phyloP scores from a whole-genome alignment of 2,329 filamentous ascomycete genomes.

The Sporothrix humicola region DNA sequence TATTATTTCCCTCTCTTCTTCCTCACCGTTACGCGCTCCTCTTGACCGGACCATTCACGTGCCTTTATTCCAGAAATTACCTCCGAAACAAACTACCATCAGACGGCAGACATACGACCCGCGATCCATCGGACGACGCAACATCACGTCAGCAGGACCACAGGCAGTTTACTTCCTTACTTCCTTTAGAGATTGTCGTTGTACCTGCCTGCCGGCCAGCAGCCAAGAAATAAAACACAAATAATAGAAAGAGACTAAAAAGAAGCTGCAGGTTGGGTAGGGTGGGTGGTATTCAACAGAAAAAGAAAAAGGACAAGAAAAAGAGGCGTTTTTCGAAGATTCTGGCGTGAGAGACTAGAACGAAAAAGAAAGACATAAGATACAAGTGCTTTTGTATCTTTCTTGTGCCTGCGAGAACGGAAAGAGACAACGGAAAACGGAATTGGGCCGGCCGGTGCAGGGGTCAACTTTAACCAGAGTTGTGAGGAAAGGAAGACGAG shows the following conservation, averaged over 20 bases:
- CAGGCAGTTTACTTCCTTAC: neutral
- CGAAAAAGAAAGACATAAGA: neutral
- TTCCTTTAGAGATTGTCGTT: too few relatives aligned
- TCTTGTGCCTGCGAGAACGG: neutral
- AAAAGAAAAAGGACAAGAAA: neutral
- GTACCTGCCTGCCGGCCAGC: neutral
- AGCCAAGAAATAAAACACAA: neutral
- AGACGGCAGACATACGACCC: conserved; percentile 11
- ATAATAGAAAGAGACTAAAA: neutral
- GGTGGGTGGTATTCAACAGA: conserved; percentile 15
- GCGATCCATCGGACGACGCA: neutral
- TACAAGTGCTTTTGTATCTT: neutral
- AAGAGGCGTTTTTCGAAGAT: neutral
- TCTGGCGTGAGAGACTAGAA: neutral
- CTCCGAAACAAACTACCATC: neutral
- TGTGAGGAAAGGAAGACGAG: neutral
- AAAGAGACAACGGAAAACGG: neutral
- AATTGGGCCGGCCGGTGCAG: neutral
- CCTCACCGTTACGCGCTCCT: neutral
- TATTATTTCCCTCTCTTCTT: neutral
- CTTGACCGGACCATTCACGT: conserved; percentile 1
- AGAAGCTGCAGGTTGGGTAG: conserved; percentile 19
- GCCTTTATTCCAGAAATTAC: neutral
- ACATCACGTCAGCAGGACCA: conserved; percentile 12
- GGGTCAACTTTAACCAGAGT: neutral